Conservation (phyloP, 306 rosid genomes). For the Pyrus betulifolia region DNA sequence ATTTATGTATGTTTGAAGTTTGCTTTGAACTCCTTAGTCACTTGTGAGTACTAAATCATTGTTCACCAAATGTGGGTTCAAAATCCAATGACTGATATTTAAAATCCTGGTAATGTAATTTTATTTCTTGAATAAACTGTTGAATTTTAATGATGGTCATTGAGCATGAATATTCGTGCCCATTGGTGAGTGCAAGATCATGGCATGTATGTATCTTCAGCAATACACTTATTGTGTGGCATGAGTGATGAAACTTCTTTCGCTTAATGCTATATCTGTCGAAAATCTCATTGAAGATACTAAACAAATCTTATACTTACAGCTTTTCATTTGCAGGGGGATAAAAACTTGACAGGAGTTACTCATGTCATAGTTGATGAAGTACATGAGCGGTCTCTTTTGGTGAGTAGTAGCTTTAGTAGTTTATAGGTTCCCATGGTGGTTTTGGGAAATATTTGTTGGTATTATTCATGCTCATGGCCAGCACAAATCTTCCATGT, state of each 20-base stretch:
- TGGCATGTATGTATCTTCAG: background rate
- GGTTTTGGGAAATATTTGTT: background rate
- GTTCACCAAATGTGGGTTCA: background rate
- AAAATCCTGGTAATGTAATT: background rate
- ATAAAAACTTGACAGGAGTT: constrained; percentile 63
- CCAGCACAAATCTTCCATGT: background rate
- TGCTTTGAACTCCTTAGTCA: background rate
- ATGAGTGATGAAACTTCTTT: background rate
- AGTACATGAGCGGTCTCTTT: constrained; percentile 90
- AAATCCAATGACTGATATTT: background rate
- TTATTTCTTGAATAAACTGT: background rate
- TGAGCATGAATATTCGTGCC: background rate
- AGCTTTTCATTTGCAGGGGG: constrained; percentile 49
- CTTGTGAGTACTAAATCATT: background rate
- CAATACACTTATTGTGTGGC: background rate
- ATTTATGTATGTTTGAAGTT: background rate
- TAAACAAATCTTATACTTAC: background rate
- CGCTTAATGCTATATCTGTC: background rate
- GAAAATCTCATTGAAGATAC: background rate
- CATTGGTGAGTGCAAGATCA: background rate
- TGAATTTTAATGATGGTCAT: background rate
- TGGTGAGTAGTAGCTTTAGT: constrained; percentile 52
- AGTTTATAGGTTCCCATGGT: background rate
- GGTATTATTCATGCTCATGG: constrained; percentile 6
- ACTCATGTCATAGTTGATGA: constrained; percentile 93